Evolutionary conservation across 2,329 filamentous ascomycete genomes (phyloP), one percentile per base, ranked within the genome.

Genomic region (Phaeoacremonium minimum): DNA sequence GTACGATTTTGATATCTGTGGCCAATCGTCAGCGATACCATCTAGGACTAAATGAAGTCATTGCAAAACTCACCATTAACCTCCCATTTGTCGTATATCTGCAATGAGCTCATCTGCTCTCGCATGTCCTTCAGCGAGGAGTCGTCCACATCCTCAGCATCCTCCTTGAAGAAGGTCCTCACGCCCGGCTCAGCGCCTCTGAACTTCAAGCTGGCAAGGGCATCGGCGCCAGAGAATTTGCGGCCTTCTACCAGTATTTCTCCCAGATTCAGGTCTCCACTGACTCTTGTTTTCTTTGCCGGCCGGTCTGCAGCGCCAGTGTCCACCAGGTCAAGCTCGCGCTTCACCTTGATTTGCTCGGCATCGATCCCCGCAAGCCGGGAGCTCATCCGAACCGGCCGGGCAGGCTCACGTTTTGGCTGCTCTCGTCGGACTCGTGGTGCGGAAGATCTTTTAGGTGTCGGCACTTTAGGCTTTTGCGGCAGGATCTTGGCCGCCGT

Each of bases 1-100:
- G 90, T 0, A 86, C 91, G 33, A 96, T 83, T 56, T 96, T 97
- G 51, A 96, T 93, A 36, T 87, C 87, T 88, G 47, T 2, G 12
- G 8, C 16, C n/a, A 7, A 26, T 14, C 12, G 29, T 41, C 32
- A 41, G 16, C 13, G 6, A 19, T 32, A 15, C 6, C 13, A 20
- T 15, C 22, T n/a, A 41, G 9, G 15, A 17, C 11, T n/a, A n/a
- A n/a, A n/a, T n/a, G n/a, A n/a, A 15, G 3, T 4, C 11, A 3
- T 7, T 26, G 12, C 2, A 16, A 13, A 32, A 59, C 74, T 42
- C 63, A 85, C 87, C 77, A 50, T 83, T 90, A 0, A 90, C 89
- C 15, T 80, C 76, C 73, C 87, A 95, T 12, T 82, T 80, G 40
- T 94, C 83, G 67, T 94, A 97, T 0, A 98, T 56, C 44, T 83